Conservation (phyloP, 345 rosid species). For the Corchorus capsularis region DNA sequence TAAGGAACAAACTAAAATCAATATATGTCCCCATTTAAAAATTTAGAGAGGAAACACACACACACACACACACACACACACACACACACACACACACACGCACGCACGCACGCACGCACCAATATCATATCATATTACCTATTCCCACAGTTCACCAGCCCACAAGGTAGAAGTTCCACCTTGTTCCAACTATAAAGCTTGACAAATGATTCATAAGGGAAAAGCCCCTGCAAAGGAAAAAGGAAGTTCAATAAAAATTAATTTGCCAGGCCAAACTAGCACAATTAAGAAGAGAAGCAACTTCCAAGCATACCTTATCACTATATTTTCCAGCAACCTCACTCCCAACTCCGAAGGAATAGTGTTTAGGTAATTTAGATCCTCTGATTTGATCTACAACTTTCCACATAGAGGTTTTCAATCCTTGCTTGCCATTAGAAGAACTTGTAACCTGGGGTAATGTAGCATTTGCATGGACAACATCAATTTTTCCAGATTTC, state of each 20-base stretch:
- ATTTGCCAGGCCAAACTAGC: conserved; percentile 5
- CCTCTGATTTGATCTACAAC: conserved; percentile 71
- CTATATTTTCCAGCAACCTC: conserved; percentile 54
- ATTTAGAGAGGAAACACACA: not conserved
- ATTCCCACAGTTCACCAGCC: conserved; percentile 89
- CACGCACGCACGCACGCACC: too few relatives aligned
- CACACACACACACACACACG: too few relatives aligned
- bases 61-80: too few relatives aligned
- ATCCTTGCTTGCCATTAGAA: conserved; percentile 40
- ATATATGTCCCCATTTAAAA: not conserved
- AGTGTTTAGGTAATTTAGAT: conserved; percentile 43
- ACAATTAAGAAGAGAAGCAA: conserved; percentile 11
- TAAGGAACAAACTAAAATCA: not conserved
- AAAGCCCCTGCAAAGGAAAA: conserved; percentile 63
- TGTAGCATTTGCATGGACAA: conserved; percentile 34
- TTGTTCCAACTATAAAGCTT: conserved; percentile 72
- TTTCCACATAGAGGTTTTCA: conserved; percentile 64
- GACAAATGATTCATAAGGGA: conserved; percentile 77
- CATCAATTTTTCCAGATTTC: conserved; percentile 39
- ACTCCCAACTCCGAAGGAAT: conserved; percentile 30
- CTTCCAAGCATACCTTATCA: conserved; percentile 54
- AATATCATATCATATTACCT: conserved; percentile 46
- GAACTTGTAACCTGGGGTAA: conserved; percentile 32
- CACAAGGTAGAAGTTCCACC: conserved; percentile 76
- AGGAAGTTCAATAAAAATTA: conserved; percentile 20